Base-by-base conservation (phyloP, 2,329 filamentous ascomycete species). In the Fusarium bactridioides region DNA sequence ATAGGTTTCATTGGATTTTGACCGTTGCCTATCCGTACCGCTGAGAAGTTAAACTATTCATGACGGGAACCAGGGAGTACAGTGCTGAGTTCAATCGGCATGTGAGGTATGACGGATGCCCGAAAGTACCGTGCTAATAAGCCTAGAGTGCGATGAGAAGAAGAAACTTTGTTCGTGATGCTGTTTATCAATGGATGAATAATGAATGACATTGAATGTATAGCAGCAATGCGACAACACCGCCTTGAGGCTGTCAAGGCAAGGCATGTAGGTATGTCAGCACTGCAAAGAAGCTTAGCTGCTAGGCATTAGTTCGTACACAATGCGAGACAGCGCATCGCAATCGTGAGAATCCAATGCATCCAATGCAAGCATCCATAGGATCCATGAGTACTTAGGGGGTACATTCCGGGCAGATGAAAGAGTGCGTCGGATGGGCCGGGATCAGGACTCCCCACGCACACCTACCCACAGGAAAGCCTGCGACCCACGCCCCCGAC, bases 381-480 rank as follows among this genome's bases (percentile, higher is more conserved):
- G 45, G 56, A 66, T 38, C 13, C 23, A 67, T 51, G n/a, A 47
- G 60, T 74, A 74, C 71, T 62, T 69, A 50, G 48, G 57, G 59
- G 64, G 68, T 72, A 74, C 71, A 74, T 73, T 65, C 59, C 63
- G 56, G 48, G 33, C 54, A 65, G 56, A 60, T 54, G 33, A 66
- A 38, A 56, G 60, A 72, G 71, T 57, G 71, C 58, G 67, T 72
- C 75, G 75, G 75, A 77, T 77, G 72, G 72, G 63, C 69, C 75
- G 75, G 75, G 75, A 75, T 63, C 58, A 67, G 53, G 59, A 62
- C 60, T 71, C 50, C 65, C 65, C 74, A 70, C 63, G 64, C 67
- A 75, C 69, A 66, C 73, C 67, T 59, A 74, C 64, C 64, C 64
- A 74, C 62, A 50, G 56, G 61, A 41, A 41, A 43, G 57, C 64